phyloP scores from a whole-genome alignment of 2,329 filamentous ascomycete species.

The Xylariomycetidae sp. region DNA sequence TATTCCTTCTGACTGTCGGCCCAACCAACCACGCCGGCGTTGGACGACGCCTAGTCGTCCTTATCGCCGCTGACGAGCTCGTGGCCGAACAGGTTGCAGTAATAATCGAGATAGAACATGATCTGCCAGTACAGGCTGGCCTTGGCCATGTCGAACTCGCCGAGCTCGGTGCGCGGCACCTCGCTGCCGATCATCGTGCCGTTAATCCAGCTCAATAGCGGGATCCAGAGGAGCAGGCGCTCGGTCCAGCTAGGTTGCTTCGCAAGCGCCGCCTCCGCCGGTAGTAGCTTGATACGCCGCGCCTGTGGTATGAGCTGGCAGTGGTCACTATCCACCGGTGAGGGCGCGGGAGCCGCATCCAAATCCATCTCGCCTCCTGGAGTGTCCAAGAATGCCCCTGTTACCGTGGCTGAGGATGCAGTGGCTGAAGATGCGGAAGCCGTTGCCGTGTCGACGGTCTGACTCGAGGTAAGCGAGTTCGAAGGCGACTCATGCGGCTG shows the following conservation, averaged over 20 bases:
- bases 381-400: too few species aligned
- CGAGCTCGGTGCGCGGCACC: constrained; percentile 65
- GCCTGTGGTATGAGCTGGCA: constrained; percentile 42
- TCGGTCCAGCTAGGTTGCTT: constrained; percentile 62
- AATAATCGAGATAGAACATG: constrained; percentile 56
- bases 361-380: constrained; percentile 1
- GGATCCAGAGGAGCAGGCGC: constrained; percentile 58
- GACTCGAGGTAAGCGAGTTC: constrained; percentile 44
- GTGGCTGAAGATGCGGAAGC: constrained; percentile 35
- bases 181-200: constrained; percentile 68
- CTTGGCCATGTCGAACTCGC: constrained; percentile 69
- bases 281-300: constrained; percentile 57
- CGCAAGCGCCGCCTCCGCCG: constrained; percentile 64
- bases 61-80: constrained; percentile 53
- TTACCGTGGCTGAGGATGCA: constrained; percentile 41
- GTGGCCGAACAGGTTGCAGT: constrained; percentile 52
- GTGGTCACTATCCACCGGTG: constrained; percentile 13
- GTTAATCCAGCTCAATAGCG: constrained; percentile 66
- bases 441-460: constrained; percentile 49
- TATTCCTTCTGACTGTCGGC: too few species aligned
- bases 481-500: constrained; percentile 31
- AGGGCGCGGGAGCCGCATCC: constrained; percentile 10
- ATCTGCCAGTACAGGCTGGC: constrained; percentile 64
- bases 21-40: too few species aligned
- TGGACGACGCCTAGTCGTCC: constrained; percentile 55